Evolutionary conservation across 2,329 filamentous ascomycete species (phyloP), one percentile per base, ranked within the genome.

Genomic region (Diaporthe sp.): DNA sequence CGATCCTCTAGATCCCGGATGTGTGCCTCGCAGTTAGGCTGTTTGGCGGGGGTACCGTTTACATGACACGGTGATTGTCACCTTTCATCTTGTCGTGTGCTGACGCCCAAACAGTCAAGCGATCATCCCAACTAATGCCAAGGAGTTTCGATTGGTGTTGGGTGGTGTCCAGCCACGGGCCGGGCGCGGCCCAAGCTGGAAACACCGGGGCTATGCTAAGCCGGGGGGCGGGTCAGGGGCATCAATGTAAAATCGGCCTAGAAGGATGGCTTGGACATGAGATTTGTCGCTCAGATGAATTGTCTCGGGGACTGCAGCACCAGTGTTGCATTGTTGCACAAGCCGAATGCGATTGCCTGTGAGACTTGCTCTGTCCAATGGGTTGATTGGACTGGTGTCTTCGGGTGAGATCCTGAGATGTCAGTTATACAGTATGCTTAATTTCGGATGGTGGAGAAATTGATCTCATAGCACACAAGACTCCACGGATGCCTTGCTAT

Each of bases 111-210:
- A 42, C 47, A 70, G 65, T 55, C 15, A 31, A 70, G 49, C 65
- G 49, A 55, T 70, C 65, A 42, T 70, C 49, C 49, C 51, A 53
- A 55, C 49, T 12, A 31, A 22, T 55, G 65, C 65, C 65, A 70
- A 70, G 57, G 34, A 55, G 65, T 70, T 70, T 70, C 65, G 65
- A 70, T 70, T 70, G 65, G n/a, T 70, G 65, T 42, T 55, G 34
- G 47, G 49, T 55, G n/a, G 34, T 53, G 34, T 70, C 12, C 49
- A 70, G 49, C 49, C 65, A 70, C 65, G 34, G 65, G 65, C 65
- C 49, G 65, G 34, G 49, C 49, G 49, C 61, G 65, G 65, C 49
- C 49, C 49, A 70, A 55, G 49, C 65, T 70, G 49, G 65, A 70
- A 55, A 55, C 65, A 25, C 47, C 65, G 49, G 65, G 65, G 49